Evolutionary conservation across 352 stramenopile species (phyloP).

Genomic region (Phytophthora pluvialis): DNA sequence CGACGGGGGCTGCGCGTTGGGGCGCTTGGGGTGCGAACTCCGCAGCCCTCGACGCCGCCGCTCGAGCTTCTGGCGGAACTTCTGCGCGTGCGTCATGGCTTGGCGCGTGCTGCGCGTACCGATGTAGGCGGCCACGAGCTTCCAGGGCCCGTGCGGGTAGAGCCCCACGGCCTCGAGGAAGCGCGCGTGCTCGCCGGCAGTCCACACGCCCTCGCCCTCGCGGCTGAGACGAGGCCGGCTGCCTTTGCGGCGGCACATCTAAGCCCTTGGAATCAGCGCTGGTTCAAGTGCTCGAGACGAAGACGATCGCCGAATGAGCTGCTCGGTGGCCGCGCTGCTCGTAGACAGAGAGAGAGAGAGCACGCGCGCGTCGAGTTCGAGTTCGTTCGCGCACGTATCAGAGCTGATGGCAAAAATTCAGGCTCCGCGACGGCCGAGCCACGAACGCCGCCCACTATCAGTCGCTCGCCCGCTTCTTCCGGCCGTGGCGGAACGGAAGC

Average conservation of each 20-base stretch:
- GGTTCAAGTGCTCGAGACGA: conserved; percentile 5
- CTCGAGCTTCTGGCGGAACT: conserved; percentile 54
- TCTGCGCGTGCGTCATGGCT: conserved; percentile 55
- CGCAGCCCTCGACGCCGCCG: conserved; percentile 39
- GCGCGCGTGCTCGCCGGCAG: conserved; percentile 44
- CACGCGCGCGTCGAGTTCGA: background rate
- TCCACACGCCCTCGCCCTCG: conserved; percentile 52
- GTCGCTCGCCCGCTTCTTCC: conserved; percentile 7
- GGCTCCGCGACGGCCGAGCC: background rate
- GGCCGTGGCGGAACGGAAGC: background rate
- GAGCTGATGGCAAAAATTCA: conserved; percentile 22
- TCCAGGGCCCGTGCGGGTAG: conserved; percentile 61
- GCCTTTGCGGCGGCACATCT: conserved; percentile 24
- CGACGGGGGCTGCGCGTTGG: background rate
- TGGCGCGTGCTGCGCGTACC: conserved; percentile 54
- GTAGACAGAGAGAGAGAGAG: background rate
- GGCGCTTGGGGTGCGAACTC: conserved; percentile 6
- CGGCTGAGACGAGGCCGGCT: conserved; percentile 36
- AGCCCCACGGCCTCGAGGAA: conserved; percentile 56
- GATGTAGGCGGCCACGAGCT: conserved; percentile 52
- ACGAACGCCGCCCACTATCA: conserved; percentile 20
- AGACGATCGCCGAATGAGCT: conserved; percentile 25
- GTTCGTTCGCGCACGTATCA: conserved; percentile 13
- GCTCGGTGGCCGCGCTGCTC: background rate
- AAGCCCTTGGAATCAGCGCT: background rate